Evolutionary conservation across 2,329 filamentous ascomycete species (phyloP).

Genomic region (Arthrocladium fulminans): DNA sequence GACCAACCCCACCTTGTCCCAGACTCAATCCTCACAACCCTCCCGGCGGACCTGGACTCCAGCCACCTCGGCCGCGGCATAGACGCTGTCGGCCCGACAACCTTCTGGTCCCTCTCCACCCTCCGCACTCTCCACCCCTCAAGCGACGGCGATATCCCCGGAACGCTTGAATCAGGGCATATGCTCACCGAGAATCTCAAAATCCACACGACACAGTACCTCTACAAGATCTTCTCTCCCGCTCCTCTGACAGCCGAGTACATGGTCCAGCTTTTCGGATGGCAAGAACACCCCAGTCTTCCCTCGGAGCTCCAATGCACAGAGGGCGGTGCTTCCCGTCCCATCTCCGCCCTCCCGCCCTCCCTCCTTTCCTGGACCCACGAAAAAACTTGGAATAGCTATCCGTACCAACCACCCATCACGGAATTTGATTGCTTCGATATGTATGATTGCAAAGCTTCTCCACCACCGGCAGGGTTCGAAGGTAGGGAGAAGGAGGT

Average conservation of each 20-base stretch:
- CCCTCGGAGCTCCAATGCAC: background rate
- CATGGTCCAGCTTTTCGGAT: constrained; percentile 41
- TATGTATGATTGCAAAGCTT: constrained; percentile 37
- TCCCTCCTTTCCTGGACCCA: constrained; percentile 63
- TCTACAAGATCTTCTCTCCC: constrained; percentile 62
- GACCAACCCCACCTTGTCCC: constrained; percentile 50
- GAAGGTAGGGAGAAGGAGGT: background rate
- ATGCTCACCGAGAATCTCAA: background rate
- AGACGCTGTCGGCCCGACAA: constrained; percentile 58
- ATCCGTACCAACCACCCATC: constrained; percentile 75
- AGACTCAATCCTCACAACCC: constrained; percentile 71
- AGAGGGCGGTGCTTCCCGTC: constrained; percentile 13
- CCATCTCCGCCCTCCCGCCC: constrained; percentile 24
- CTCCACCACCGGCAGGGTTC: background rate
- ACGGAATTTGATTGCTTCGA: constrained; percentile 77
- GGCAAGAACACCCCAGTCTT: constrained; percentile 24
- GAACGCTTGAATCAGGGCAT: constrained; percentile 3
- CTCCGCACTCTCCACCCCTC: constrained; percentile 56
- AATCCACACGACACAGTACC: constrained; percentile 30
- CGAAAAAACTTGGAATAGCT: constrained; percentile 70
- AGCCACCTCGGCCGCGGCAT: constrained; percentile 32
- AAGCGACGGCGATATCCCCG: constrained; percentile 20
- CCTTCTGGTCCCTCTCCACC: constrained; percentile 80
- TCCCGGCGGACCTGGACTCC: constrained; percentile 52
- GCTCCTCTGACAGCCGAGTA: constrained; percentile 39